Evolutionary conservation across 2,329 filamentous ascomycete genomes (phyloP).

Genomic region (Raffaelea ambrosiae): DNA sequence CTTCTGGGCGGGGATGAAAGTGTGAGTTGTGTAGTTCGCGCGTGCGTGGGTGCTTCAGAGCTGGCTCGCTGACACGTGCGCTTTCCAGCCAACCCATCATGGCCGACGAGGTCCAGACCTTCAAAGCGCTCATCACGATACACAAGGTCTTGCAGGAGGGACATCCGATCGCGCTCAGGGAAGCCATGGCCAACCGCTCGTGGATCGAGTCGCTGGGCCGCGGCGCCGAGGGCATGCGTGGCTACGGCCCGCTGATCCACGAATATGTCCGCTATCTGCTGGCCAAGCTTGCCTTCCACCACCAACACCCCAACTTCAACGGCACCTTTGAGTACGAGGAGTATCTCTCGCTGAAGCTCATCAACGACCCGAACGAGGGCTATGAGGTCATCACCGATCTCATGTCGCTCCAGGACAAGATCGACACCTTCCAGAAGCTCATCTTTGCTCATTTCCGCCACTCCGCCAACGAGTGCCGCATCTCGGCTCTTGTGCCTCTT

Average conservation of each 20-base stretch:
- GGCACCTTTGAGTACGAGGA: slow-evolving; percentile 98
- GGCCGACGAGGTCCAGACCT: slow-evolving; percentile 96
- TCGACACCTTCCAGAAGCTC: slow-evolving; percentile 96
- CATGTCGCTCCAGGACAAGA: slow-evolving; percentile 95
- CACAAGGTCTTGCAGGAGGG: slow-evolving; percentile 98
- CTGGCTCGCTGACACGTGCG: background rate
- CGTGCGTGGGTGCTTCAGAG: background rate
- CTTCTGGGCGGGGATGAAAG: slow-evolving; percentile 98
- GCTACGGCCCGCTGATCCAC: slow-evolving; percentile 84
- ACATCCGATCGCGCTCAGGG: slow-evolving; percentile 76
- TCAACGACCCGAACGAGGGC: slow-evolving; percentile 97
- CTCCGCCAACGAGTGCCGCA: slow-evolving; percentile 88
- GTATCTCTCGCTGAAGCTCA: slow-evolving; percentile 94
- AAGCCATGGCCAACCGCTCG: slow-evolving; percentile 77
- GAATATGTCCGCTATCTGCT: slow-evolving; percentile 96
- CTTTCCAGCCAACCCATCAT: slow-evolving; percentile 81
- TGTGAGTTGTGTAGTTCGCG: slow-evolving; percentile 40
- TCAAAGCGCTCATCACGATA: slow-evolving; percentile 94
- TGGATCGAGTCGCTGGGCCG: slow-evolving; percentile 92
- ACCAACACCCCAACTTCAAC: slow-evolving; percentile 96
- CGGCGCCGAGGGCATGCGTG: slow-evolving; percentile 79
- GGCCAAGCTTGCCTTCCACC: slow-evolving; percentile 92
- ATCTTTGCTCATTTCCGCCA: slow-evolving; percentile 95
- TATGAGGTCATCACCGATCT: slow-evolving; percentile 94
- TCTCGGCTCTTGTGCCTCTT: slow-evolving; percentile 84